Percentiles rank a stretch among this genome's conserved stretches.
Evolutionary conservation across 2,329 filamentous ascomycete species (phyloP).

Genomic region (Leptographium lundbergii): DNA sequence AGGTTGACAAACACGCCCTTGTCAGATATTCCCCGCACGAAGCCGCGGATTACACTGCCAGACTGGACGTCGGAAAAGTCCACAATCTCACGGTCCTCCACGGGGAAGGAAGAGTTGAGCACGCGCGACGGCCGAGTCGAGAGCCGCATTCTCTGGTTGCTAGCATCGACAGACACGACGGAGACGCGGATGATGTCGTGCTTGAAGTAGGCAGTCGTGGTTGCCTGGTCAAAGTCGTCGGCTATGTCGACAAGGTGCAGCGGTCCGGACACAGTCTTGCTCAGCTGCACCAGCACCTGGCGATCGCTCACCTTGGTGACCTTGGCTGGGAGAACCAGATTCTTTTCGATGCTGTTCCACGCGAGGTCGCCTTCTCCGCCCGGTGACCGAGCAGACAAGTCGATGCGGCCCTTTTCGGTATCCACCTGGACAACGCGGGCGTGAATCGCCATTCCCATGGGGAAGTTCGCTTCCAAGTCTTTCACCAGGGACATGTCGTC

Average conservation of each 20-base stretch:
- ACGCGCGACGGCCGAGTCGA: constrained; percentile 81
- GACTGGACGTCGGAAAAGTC: constrained; percentile 57
- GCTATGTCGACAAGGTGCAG: constrained; percentile 72
- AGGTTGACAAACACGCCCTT: constrained; percentile 81
- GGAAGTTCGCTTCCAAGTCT: constrained; percentile 68
- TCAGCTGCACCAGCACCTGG: constrained; percentile 74
- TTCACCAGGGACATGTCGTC: constrained; percentile 72
- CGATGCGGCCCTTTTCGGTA: constrained; percentile 58
- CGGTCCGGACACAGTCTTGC: constrained; percentile 64
- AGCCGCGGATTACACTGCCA: constrained; percentile 76
- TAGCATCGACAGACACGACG: constrained; percentile 63
- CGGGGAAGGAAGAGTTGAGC: constrained; percentile 68
- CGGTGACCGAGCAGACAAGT: constrained; percentile 63
- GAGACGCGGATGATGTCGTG: constrained; percentile 84
- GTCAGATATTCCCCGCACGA: constrained; percentile 80
- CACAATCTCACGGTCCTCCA: constrained; percentile 71
- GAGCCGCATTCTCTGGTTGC: constrained; percentile 73
- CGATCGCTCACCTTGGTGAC: constrained; percentile 79
- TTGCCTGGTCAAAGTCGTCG: constrained; percentile 75
- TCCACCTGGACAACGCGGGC: constrained; percentile 70
- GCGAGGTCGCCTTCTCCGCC: constrained; percentile 45
- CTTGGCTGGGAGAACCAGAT: constrained; percentile 70
- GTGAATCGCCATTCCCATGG: constrained; percentile 75
- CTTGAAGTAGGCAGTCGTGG: constrained; percentile 62
- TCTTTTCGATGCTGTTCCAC: constrained; percentile 60